phyloP scores from a whole-genome alignment of 257 asterid genomes.

The Fraxinus pennsylvanica region DNA sequence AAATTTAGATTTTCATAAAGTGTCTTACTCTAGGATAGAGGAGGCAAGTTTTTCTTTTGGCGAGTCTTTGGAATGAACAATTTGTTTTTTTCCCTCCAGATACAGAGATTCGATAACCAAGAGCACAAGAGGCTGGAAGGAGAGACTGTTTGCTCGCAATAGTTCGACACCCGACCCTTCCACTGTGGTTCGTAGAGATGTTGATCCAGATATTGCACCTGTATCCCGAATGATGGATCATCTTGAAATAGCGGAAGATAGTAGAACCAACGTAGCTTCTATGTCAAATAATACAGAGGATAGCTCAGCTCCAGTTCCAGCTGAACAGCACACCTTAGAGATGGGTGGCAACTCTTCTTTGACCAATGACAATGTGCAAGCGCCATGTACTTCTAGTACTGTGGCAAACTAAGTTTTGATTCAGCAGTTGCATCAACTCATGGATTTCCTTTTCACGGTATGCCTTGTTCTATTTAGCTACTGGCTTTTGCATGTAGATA shows the following conservation, averaged over 20 bases:
- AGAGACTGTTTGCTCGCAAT: constrained; percentile 61
- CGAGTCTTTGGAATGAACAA: background rate
- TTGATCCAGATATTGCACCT: constrained; percentile 36
- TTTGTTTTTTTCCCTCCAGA: constrained; percentile 20
- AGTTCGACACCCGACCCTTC: constrained; percentile 37
- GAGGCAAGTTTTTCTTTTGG: background rate
- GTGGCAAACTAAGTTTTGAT: constrained; percentile 34
- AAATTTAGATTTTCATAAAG: background rate
- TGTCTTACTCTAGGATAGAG: background rate
- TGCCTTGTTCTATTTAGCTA: background rate
- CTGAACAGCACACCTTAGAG: constrained; percentile 34
- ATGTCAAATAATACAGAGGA: constrained; percentile 36
- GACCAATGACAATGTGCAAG: constrained; percentile 30
- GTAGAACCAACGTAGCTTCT: constrained; percentile 33
- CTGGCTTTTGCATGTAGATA: background rate
- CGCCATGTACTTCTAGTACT: constrained; percentile 50
- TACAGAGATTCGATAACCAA: constrained; percentile 64
- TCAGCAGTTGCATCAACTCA: constrained; percentile 16
- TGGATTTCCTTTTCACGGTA: constrained; percentile 16
- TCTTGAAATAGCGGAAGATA: constrained; percentile 40
- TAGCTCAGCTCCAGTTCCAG: constrained; percentile 29
- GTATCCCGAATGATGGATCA: constrained; percentile 45
- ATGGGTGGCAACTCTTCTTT: constrained; percentile 28
- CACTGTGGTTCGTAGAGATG: constrained; percentile 43
- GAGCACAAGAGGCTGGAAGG: constrained; percentile 76